Evolutionary conservation across 2,329 filamentous ascomycete genomes (phyloP).

Genomic region (Penicillium sp.): DNA sequence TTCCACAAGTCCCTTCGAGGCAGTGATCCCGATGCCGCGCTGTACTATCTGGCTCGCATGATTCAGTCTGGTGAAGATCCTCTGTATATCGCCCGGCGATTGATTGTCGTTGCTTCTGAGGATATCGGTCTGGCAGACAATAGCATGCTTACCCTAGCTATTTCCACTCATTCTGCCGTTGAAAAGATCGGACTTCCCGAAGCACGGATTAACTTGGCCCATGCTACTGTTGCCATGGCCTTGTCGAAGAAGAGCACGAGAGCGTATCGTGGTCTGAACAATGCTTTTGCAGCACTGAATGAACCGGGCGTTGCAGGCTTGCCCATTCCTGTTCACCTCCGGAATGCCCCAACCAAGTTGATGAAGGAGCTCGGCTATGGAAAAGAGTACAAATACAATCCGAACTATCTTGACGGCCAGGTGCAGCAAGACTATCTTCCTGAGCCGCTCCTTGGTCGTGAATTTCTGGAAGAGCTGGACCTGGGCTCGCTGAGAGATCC

Average conservation of each 20-base stretch:
- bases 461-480: constrained; percentile 74
- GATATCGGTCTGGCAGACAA: constrained; percentile 90
- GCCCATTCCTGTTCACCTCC: constrained; percentile 78
- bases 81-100: constrained; percentile 82
- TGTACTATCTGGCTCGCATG: constrained; percentile 96
- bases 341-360: constrained; percentile 85
- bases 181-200: constrained; percentile 96
- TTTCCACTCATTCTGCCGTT: constrained; percentile 76
- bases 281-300: constrained; percentile 69
- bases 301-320: constrained; percentile 79
- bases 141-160: constrained; percentile 75
- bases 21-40: constrained; percentile 74
- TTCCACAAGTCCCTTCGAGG: constrained; percentile 95
- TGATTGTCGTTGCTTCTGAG: constrained; percentile 92
- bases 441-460: constrained; percentile 62
- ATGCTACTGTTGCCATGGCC: constrained; percentile 75
- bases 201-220: constrained; percentile 84
- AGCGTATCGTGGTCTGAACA: constrained; percentile 76
- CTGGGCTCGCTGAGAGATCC: constrained; percentile 74
- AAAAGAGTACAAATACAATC: constrained; percentile 93
- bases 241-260: constrained; percentile 81
- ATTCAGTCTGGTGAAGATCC: constrained; percentile 91
- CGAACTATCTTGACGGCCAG: constrained; percentile 74
- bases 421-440: constrained; percentile 91
- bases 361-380: constrained; percentile 94